Percentiles rank a stretch among this genome's conserved stretches.
Conservation (phyloP, 2,329 filamentous ascomycete species). For the Microcera coccophila region DNA sequence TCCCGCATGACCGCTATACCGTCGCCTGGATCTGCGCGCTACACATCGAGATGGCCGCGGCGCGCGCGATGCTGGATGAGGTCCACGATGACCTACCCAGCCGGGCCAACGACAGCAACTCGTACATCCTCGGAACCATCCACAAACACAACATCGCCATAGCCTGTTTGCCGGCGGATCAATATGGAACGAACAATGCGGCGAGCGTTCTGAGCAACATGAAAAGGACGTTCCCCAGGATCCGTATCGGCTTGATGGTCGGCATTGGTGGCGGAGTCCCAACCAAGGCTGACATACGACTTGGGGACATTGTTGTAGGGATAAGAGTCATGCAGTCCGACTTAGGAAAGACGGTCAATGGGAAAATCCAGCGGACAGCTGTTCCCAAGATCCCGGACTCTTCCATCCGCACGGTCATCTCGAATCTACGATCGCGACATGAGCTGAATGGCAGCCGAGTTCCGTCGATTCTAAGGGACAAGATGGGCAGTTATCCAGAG, state of each 20-base stretch:
- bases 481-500: too few relatives aligned
- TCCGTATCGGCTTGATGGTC: constrained; percentile 16
- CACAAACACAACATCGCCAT: constrained; percentile 23
- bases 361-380: constrained; percentile 5
- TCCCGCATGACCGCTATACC: constrained; percentile 18
- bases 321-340: constrained; percentile 26
- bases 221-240: constrained; percentile 40
- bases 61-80: constrained; percentile 26
- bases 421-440: constrained; percentile 6
- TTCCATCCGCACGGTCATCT: constrained; percentile 6
- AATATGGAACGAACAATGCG: constrained; percentile 23
- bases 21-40: constrained; percentile 33
- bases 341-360: constrained; percentile 15
- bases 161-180: constrained; percentile 18
- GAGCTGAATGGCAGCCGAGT: too few relatives aligned
- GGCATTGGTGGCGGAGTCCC: constrained; percentile 23
- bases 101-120: constrained; percentile 20
- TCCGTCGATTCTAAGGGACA: too few relatives aligned
- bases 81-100: constrained; percentile 7
- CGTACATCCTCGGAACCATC: constrained; percentile 21
- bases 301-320: constrained; percentile 27
- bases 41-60: constrained; percentile 24
- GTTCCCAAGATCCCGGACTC: not conserved
- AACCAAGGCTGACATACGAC: constrained; percentile 15
- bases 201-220: constrained; percentile 21